These are phyloP conservation scores for Eucalyptus tenuipes DNA, from an alignment of 345 rosid genomes.

Conservation along the genomic window DNA sequence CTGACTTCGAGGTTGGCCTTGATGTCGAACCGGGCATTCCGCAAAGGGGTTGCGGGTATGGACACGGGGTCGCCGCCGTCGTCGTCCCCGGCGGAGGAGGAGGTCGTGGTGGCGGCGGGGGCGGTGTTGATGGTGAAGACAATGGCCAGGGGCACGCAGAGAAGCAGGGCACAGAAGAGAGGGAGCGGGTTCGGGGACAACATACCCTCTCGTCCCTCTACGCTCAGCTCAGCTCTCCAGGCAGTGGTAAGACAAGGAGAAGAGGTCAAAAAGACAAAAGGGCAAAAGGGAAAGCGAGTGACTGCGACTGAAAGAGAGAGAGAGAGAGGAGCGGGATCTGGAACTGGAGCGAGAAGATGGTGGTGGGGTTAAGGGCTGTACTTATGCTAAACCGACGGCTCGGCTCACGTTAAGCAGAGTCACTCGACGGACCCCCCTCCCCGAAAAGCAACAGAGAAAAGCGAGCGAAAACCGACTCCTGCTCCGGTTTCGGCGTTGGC, in stretches of 20 bases:
- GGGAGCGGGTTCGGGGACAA: slow-evolving; percentile 39
- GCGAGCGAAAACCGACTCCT: neutral
- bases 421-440: neutral
- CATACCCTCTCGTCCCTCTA: slow-evolving; percentile 1
- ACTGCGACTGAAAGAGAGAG: neutral
- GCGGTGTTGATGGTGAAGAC: slow-evolving; percentile 31
- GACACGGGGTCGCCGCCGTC: neutral
- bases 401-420: neutral
- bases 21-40: neutral
- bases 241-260: neutral
- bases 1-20: neutral
- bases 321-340: slow-evolving; percentile 12
- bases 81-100: neutral
- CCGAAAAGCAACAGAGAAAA: neutral
- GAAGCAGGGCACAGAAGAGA: slow-evolving; percentile 44
- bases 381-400: neutral
- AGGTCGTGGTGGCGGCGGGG: slow-evolving; percentile 11
- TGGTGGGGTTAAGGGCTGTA: neutral
- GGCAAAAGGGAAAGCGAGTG: neutral
- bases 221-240: neutral
- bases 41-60: neutral
- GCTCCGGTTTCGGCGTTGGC: neutral
- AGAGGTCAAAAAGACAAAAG: neutral
- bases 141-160: slow-evolving; percentile 51
- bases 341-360: neutral